A percentile compares a stretch with the other conserved stretches of the same genome.
Evolutionary conservation across 208 protist species (phyloP).

Genomic region (Leishmania guyanensis): DNA sequence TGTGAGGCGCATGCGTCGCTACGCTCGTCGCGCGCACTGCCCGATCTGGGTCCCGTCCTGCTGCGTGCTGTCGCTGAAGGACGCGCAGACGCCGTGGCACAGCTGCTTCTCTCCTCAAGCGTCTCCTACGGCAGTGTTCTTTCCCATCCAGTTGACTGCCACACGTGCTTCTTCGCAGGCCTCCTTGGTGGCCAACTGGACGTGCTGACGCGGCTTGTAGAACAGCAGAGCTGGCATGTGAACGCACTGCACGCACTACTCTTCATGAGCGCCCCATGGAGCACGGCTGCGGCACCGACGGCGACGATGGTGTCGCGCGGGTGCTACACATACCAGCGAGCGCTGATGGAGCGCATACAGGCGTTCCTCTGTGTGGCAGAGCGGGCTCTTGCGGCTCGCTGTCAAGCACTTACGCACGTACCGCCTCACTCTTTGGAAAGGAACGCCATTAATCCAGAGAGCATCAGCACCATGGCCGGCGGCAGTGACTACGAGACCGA

Average conservation of each 20-base stretch:
- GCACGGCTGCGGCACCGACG: not conserved
- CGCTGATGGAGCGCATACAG: slow-evolving; percentile 18
- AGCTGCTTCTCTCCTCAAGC: slow-evolving; percentile 61
- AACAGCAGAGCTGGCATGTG: slow-evolving; percentile 64
- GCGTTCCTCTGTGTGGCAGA: slow-evolving; percentile 24
- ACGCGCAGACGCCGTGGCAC: slow-evolving; percentile 51
- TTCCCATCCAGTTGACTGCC: slow-evolving; percentile 25
- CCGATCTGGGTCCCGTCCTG: slow-evolving; percentile 75
- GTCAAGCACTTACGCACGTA: not conserved
- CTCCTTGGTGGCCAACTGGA: slow-evolving; percentile 70
- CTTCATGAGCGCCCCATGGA: slow-evolving; percentile 40
- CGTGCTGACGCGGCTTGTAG: slow-evolving; percentile 51
- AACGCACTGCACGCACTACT: slow-evolving; percentile 69
- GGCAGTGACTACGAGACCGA: not conserved
- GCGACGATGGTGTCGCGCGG: slow-evolving; percentile 9
- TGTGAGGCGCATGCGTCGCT: slow-evolving; percentile 53
- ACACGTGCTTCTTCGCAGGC: slow-evolving; percentile 65
- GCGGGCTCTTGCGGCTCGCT: not conserved
- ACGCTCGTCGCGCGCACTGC: slow-evolving; percentile 56
- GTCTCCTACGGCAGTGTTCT: slow-evolving; percentile 65
- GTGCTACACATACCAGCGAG: slow-evolving; percentile 25
- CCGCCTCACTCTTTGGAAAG: no score
- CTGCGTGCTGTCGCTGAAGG: slow-evolving; percentile 68
- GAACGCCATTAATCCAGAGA: not conserved
- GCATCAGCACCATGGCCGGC: not conserved